Conservation (phyloP, 352 stramenopile genomes). For the Detonula confervacea region DNA sequence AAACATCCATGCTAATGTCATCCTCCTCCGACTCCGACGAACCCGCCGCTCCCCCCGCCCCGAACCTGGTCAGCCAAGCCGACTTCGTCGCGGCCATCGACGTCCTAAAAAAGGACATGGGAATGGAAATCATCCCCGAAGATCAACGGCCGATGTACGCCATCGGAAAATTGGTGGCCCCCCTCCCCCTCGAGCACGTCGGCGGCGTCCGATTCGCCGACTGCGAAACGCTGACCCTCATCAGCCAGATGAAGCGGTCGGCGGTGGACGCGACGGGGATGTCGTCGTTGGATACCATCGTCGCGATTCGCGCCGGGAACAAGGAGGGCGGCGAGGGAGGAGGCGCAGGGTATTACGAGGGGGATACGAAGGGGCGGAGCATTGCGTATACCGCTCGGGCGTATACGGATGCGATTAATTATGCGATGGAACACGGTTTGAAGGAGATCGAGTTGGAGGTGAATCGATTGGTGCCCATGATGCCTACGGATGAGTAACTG, state of each 20-base stretch:
- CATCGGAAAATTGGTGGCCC: constrained; percentile 44
- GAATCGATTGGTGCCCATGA: constrained; percentile 54
- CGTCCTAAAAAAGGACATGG: constrained; percentile 47
- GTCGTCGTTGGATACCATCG: constrained; percentile 52
- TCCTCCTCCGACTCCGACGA: constrained; percentile 18
- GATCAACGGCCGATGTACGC: constrained; percentile 48
- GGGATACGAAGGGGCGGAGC: constrained; percentile 20
- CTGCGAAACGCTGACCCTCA: constrained; percentile 44
- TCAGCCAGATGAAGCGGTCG: constrained; percentile 34
- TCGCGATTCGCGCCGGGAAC: constrained; percentile 38
- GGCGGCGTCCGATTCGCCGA: constrained; percentile 43
- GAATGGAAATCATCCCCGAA: constrained; percentile 37
- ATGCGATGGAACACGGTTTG: constrained; percentile 37
- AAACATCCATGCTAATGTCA: constrained; percentile 5
- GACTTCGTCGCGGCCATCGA: constrained; percentile 39
- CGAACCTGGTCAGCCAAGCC: constrained; percentile 30
- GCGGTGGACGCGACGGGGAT: constrained; percentile 44
- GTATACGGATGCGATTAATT: constrained; percentile 47
- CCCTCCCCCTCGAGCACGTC: constrained; percentile 35
- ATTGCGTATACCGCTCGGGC: constrained; percentile 34
- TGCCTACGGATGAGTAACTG: constrained; percentile 23
- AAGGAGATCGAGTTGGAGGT: constrained; percentile 47
- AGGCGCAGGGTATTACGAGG: no score
- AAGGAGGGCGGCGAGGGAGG: constrained; percentile 17
- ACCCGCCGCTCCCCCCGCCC: no score